Evolutionary conservation across 2,329 filamentous ascomycete species (phyloP), one percentile per base, ranked within the genome.

Genomic region (Cordyceps farinosa): DNA sequence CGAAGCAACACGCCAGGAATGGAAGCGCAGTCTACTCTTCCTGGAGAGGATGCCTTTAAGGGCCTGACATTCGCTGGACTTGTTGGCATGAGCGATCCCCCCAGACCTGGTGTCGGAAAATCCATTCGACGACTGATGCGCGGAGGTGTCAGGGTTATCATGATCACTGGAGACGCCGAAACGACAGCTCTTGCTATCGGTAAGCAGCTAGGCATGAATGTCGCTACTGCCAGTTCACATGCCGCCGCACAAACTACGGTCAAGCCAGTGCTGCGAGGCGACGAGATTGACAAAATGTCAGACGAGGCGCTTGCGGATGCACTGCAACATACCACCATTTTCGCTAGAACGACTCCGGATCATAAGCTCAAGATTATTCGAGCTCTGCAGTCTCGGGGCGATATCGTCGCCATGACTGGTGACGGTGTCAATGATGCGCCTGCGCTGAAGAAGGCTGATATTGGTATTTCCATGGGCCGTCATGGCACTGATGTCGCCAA

Each of bases 351-450:
- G 2, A 97, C 92, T 67, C 95, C 95, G 0, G 95, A 99, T 66
- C 95, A 99, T 79, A 99, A 99, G 78, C 86, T 99, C 80, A 98
- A 97, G 77, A 99, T 99, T 71, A 90, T 99, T 66, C 84, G 86
- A 62, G 95, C 95, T 0, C 85, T 99, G 32, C 95, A 99, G 76
- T 87, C 90, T 63, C 90, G 94, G 44, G 94, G 94, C 36, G 93
- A 98, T 75, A 96, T 99, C 60, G 95, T 99, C 52, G 96, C 95
- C 64, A 99, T 99, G 95, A 99, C 95, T 13, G 95, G 95, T 7
- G 95, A 99, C 70, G 95, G 95, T 55, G 96, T 99, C 65, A 99
- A 99, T 69, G 95, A 99, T 78, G 95, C 95, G 2, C 95, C 95
- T 3, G 95, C 95, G 5, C 79, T 99, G 69, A 99, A 99, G 78